These are phyloP conservation scores for Blastobotrys robertii DNA, from an alignment of 805 yeast genomes.

Conservation along the genomic window DNA sequence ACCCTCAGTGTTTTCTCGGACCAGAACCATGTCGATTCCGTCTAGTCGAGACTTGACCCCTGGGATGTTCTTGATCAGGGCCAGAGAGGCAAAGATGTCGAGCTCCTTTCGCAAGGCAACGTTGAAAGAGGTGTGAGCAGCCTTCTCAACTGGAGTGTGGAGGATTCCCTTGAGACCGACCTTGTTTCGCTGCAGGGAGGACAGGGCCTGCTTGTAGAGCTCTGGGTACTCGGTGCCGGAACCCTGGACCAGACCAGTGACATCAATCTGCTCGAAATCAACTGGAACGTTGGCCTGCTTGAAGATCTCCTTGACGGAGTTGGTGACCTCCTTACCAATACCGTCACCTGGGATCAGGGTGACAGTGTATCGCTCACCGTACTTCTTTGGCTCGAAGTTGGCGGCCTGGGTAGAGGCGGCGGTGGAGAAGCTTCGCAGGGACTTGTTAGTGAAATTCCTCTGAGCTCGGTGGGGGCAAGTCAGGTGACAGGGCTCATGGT, in stretches of 20 bases:
- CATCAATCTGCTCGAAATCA: constrained; percentile 69
- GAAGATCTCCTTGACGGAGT: constrained; percentile 85
- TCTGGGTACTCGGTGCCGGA: constrained; percentile 35
- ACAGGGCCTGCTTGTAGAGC: constrained; percentile 74
- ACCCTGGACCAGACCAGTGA: constrained; percentile 45
- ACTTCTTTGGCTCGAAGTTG: constrained; percentile 70
- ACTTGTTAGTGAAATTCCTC: background rate
- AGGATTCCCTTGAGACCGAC: constrained; percentile 95
- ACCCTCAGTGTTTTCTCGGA: constrained; percentile 99
- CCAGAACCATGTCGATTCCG: constrained; percentile 84
- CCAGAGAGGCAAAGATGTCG: constrained; percentile 90
- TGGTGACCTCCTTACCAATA: constrained; percentile 92
- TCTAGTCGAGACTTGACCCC: constrained; percentile 87
- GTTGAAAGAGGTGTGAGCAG: constrained; percentile 76
- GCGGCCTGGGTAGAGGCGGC: constrained; percentile 41
- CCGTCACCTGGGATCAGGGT: constrained; percentile 96
- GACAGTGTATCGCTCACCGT: constrained; percentile 90
- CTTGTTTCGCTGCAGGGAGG: constrained; percentile 89
- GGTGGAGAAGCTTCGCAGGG: constrained; percentile 4
- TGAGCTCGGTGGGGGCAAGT: too few relatives aligned
- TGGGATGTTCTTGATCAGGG: constrained; percentile 86
- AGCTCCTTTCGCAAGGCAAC: constrained; percentile 95
- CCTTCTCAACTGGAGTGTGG: constrained; percentile 77
- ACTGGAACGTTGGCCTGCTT: constrained; percentile 81
- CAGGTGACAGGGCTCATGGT: too few relatives aligned